Conservation (phyloP, 345 rosid genomes). For the Syzygium aromaticum region DNA sequence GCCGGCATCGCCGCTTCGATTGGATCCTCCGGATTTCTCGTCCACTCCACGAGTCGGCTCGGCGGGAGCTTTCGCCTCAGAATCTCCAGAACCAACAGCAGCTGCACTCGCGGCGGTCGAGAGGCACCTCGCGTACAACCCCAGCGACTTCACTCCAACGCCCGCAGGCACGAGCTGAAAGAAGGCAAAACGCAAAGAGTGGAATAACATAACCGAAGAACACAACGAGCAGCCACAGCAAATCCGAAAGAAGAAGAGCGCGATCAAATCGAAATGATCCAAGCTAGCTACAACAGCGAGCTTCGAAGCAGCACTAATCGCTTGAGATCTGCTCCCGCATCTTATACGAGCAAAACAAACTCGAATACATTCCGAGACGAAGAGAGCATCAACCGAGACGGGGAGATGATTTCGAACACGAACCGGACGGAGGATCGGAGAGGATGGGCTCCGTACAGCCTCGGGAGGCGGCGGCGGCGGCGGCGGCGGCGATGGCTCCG, state of each 20-base stretch:
- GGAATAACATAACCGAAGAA: neutral
- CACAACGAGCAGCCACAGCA: neutral
- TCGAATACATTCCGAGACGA: neutral
- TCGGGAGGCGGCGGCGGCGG: slow-evolving; percentile 16
- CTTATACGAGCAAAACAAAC: neutral
- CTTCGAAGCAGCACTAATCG: neutral
- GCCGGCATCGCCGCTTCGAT: slow-evolving; percentile 43
- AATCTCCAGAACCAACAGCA: slow-evolving; percentile 10
- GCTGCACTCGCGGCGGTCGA: slow-evolving; percentile 10
- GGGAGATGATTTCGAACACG: slow-evolving; percentile 3
- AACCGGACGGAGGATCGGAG: slow-evolving; percentile 28
- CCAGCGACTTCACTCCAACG: slow-evolving; percentile 15
- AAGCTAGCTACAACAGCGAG: neutral
- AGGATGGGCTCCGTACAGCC: slow-evolving; percentile 8
- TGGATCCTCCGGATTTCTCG: slow-evolving; percentile 48
- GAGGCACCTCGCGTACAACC: slow-evolving; percentile 24
- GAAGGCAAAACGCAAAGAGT: neutral
- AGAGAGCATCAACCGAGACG: neutral
- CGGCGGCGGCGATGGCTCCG: slow-evolving; percentile 10
- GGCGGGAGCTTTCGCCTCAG: slow-evolving; percentile 6
- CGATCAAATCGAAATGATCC: neutral
- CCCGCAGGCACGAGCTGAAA: slow-evolving; percentile 26
- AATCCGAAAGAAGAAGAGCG: neutral
- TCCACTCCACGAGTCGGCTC: slow-evolving; percentile 27
- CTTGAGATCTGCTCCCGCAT: neutral